Evolutionary conservation across 1,139 yeast species (phyloP), one percentile per base, ranked within the genome.

Genomic region (Sugiyamaella neomexicana): DNA sequence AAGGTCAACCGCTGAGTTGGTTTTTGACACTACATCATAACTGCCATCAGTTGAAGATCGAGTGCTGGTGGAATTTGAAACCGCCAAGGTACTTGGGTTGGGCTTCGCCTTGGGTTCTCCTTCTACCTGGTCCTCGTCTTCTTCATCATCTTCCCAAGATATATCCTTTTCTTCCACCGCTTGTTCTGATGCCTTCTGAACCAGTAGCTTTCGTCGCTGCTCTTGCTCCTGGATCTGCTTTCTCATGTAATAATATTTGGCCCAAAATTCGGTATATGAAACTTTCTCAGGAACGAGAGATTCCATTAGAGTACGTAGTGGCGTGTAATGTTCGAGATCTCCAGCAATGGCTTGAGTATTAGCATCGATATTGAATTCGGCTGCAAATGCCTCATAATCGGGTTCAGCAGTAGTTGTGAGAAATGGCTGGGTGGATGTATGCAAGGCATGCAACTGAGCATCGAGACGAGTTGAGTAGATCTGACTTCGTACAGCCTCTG

Each of bases 261-360:
- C 73, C 98, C 98, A 91, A 68, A 91, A 91, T 45, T 75, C 74
- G 31, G 77, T 74, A 61, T 83, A 86, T 0, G 82, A 64, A 13
- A 89, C 72, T 59, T 78, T 69, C 1, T 77, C 80, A 0, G 95
- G 95, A 1, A 89, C 96, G 10, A 90, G 67, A 16, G 75, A 74
- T 54, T 83, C 82, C 83, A 83, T 82, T 46, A 87, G 70, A 40
- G 73, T 73, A 32, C 78, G 73, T 58, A 90, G 77, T 15, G 83
- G 79, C 15, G 82, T 78, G 60, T 83, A 80, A 55, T 73, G 68
- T 37, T 73, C 68, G 53, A 88, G 72, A 31, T 82, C 74, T 0
- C 62, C 66, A 1, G 82, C 66, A 50, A 86, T 84, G 46, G 77
- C 79, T 1, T 72, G 75, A 1, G 89, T 82, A 58, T 80, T 80